Base-by-base conservation (phyloP, 306 rosid genomes). In the Senna siamea region DNA sequence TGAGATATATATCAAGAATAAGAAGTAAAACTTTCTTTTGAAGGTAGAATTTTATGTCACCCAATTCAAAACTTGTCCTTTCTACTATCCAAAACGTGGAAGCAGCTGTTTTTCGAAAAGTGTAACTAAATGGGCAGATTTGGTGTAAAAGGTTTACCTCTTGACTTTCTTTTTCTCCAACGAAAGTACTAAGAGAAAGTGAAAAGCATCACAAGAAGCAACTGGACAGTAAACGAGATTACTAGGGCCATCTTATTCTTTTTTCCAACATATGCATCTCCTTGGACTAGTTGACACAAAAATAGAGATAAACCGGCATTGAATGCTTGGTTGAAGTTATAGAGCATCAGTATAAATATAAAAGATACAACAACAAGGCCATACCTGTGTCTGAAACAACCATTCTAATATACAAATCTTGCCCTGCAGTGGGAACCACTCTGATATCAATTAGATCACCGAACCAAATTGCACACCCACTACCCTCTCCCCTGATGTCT, bases 381-480 rank as follows among this genome's bases (percentile, higher is more conserved):
- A 6, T 73, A 89, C 92, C 96, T 32, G 66, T 9, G 17, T 78
- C 77, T 1, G 86, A 69, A 9, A 66, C 79, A 0, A 66, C 60
- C 43, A 69, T 22, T 74, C 82, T 73, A 30, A 89, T 68, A 55
- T 79, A 87, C n/a, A 89, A 8, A 75, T 79, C 78, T 64, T 85
- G 90, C 6, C 83, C 87, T 5, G 70, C 74, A 6, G 41, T 53
- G 0, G 82, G 50, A 47, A 80, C 5, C 43, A 44, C 20, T 65
- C 79, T 89, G 22, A 81, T 7, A 63, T 89, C 90, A 1, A 79
- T 23, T 0, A 89, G 63, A 76, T 85, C 88, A 56, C 58, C 92
- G 5, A 85, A 72, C 95, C 92, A 87, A 26, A 85, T 47, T 28
- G 69, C 81, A 38, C 90, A 89, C 5, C 90, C 92, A 44, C 70